Evolutionary conservation across 495 filamentous ascomycete genomes (phyloP).

Genomic region (Aspergillus haitiensis): DNA sequence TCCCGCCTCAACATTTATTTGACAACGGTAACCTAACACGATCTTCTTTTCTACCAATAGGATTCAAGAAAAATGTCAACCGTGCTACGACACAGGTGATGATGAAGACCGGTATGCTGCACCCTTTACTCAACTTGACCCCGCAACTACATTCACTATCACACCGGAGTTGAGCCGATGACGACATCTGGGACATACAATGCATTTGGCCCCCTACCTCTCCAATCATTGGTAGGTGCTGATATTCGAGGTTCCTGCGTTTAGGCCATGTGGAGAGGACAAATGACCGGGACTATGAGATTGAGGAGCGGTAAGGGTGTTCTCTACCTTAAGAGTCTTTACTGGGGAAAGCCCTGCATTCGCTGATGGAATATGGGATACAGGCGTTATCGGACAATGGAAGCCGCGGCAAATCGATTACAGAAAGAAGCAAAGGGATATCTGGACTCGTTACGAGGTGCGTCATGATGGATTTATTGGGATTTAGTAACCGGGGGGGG

Average conservation of each 20-base stretch:
- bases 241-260: slow-evolving; percentile 12
- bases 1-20: background rate
- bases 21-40: slow-evolving; percentile 10
- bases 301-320: slow-evolving; percentile 77
- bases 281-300: slow-evolving; percentile 97
- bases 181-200: background rate
- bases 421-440: slow-evolving; percentile 99
- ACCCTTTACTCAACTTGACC: slow-evolving; percentile 21
- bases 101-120: slow-evolving; percentile 87
- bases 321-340: background rate
- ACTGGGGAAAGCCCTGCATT: background rate
- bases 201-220: too few relatives aligned
- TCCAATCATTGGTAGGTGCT: slow-evolving; percentile 20
- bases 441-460: slow-evolving; percentile 88
- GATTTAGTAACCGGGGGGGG: background rate
- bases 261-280: slow-evolving; percentile 95
- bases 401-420: slow-evolving; percentile 82
- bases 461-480: slow-evolving; percentile 9
- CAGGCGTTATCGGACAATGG: slow-evolving; percentile 94
- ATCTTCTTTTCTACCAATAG: slow-evolving; percentile 42
- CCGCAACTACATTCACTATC: slow-evolving; percentile 11
- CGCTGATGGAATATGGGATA: slow-evolving; percentile 18
- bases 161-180: slow-evolving; percentile 8
- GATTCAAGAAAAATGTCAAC: slow-evolving; percentile 99
- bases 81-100: slow-evolving; percentile 98